Base-by-base conservation (phyloP, 75 land plant species). In the Picea glauca region DNA sequence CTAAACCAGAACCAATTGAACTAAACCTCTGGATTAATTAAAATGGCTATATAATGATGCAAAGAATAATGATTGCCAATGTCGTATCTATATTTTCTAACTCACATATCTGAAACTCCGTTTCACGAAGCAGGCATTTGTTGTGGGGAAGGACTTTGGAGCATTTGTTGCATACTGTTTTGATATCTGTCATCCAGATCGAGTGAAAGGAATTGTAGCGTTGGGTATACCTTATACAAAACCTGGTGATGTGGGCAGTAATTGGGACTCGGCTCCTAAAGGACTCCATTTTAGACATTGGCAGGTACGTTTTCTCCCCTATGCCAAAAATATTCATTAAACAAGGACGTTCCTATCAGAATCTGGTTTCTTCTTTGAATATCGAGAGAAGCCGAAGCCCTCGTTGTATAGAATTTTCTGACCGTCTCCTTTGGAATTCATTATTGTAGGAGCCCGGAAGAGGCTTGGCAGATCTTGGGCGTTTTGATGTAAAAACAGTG, bases 391-490 rank as follows among this genome's bases (percentile, higher is more conserved):
- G 1, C 50, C n/a, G n/a, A n/a, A 46, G 50, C 8, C 50, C 50
- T 46, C 0, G 50, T 46, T 46, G 50, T 46, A 7, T 46, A 6
- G 50, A 46, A 46, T 46, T 46, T 38, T 5, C 50, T 46, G 50
- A 0, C 6, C 6, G 7, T 46, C 8, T 46, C 11, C 56, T 9
- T 50, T 50, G 57, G 7, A 23, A 62, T 33, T 12, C 59, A 46
- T 77, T 15, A n/a, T n/a, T 60, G n/a, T 43, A 91, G 94, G 88
- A 85, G 64, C 94, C 94, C 33, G 94, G 91, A 43, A 62, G 88
- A 76, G 91, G 91, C n/a, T 91, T 89, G 82, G 89, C 89, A 61
- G 94, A 92, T 81, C 87, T 92, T 74, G 90, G 88, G 3, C 87
- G 94, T 21, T 83, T 84, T 80, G 91, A 89, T 82, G 87, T 68